Percentiles rank a stretch among this genome's conserved stretches.
Evolutionary conservation across 1,284 basidiomycete species (phyloP).

Genomic region (Athelia sp.): DNA sequence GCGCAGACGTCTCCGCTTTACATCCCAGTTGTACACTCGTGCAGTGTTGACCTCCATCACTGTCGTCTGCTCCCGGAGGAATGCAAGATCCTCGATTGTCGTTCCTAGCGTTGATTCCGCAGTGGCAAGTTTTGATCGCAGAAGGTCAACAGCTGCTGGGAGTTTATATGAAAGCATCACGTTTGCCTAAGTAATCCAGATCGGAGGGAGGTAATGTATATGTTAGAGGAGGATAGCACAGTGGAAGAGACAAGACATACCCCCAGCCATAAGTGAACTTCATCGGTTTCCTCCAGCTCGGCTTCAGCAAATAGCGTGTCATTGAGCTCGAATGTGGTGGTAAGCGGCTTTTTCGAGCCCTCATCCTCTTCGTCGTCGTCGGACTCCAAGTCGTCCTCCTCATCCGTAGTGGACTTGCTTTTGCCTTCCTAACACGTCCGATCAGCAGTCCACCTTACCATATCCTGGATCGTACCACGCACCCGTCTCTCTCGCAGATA

Average conservation of each 20-base stretch:
- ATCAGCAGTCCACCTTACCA: neutral
- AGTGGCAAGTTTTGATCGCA: conserved; percentile 72
- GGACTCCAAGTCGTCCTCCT: conserved; percentile 45
- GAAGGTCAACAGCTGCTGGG: conserved; percentile 72
- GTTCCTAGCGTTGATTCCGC: conserved; percentile 70
- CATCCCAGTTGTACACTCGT: conserved; percentile 95
- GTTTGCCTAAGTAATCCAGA: conserved; percentile 74
- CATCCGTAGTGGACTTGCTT: conserved; percentile 36
- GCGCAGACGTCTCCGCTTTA: conserved; percentile 71
- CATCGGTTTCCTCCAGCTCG: conserved; percentile 80
- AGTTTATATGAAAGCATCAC: conserved; percentile 97
- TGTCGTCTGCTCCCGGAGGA: conserved; percentile 92
- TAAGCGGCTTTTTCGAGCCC: conserved; percentile 49
- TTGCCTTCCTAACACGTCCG: conserved; percentile 52
- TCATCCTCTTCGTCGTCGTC: conserved; percentile 37
- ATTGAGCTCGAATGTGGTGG: conserved; percentile 92
- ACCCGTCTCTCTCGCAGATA: conserved; percentile 73
- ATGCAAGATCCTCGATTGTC: conserved; percentile 88
- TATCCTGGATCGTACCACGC: conserved; percentile 19
- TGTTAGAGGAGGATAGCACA: conserved; percentile 3
- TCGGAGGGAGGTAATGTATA: neutral
- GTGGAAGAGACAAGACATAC: conserved; percentile 47
- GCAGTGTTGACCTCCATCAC: conserved; percentile 99
- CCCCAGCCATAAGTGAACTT: conserved; percentile 94
- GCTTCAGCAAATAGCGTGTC: conserved; percentile 95